Base-by-base conservation (phyloP, 2,329 filamentous ascomycete species). In the Colletotrichum tofieldiae region DNA sequence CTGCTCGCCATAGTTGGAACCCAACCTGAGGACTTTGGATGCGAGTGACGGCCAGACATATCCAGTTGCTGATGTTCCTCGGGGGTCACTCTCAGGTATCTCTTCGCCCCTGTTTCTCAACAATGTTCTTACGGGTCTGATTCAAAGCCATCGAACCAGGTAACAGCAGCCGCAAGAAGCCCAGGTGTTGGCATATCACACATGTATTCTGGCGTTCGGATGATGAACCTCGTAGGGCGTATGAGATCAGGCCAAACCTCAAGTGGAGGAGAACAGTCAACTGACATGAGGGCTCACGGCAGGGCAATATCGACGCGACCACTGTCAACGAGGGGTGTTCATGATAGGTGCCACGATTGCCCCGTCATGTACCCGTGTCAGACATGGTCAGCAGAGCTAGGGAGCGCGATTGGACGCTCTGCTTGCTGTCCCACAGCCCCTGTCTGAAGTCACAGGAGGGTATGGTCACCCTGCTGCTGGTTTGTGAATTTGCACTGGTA, bases 341-440 rank as follows among this genome's bases (percentile, higher is more conserved):
- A 49, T 69, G 65, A 69, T 60, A 72, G 69, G 65, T 69, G 69
- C 65, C 69, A 72, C 69, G 65, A 60, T 47, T 32, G 37, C 58
- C 26, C 43, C 26, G 9, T 65, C 54, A 72, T 56, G 59, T 61
- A 60, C 51, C 66, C 59, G 47, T 64, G 60, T 69, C 65, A 69
- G 45, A 65, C 59, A 72, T 39, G 70, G 65, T 72, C 59, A 65
- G 70, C 60, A 55, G 23, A 11, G 14, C 54, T 52, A 45, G 56
- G 35, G n/a, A 29, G n/a, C 45, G 32, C 60, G 59, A 65, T 60
- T 65, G 59, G 70, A 32, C 23, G 47, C 14, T 64, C 32, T 70
- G 60, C 70, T 72, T 64, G 70, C 65, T 70, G 18, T 51, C 54
- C 7, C 37, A 20, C 23, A 43, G 70, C 65, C 60, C 65, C 54